A percentile compares a stretch with the other conserved stretches of the same genome.
Evolutionary conservation across 2,329 filamentous ascomycete species (phyloP).

Genomic region (Alternaria ventricosa): DNA sequence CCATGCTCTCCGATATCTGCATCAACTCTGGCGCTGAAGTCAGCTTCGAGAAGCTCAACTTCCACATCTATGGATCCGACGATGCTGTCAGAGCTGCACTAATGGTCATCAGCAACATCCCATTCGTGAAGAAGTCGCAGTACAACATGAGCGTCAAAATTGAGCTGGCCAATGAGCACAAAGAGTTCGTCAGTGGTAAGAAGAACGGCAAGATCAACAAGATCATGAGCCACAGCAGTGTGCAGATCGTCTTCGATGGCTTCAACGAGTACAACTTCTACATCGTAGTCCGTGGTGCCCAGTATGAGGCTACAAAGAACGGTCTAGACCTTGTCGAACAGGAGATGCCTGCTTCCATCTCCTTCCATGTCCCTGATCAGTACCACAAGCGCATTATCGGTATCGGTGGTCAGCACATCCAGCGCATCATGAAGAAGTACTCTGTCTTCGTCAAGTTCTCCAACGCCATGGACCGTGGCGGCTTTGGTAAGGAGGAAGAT

Average conservation of each 20-base stretch:
- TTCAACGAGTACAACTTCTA: conserved; percentile 99
- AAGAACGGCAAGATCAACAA: conserved; percentile 99
- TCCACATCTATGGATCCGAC: conserved; percentile 93
- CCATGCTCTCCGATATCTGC: conserved; percentile 95
- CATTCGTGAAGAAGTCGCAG: conserved; percentile 83
- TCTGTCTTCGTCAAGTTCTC: conserved; percentile 99
- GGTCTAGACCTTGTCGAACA: conserved; percentile 93
- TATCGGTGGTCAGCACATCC: conserved; percentile 97
- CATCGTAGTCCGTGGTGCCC: conserved; percentile 92
- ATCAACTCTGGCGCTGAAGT: conserved; percentile 95
- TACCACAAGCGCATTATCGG: conserved; percentile 99
- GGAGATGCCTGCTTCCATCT: conserved; percentile 99
- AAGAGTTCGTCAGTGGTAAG: conserved; percentile 98
- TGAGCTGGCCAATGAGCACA: conserved; percentile 98
- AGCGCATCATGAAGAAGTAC: conserved; percentile 99
- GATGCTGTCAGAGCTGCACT: conserved; percentile 96
- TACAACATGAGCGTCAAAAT: conserved; percentile 98
- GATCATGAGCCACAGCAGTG: conserved; percentile 99
- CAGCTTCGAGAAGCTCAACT: conserved; percentile 91
- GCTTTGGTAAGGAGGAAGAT: conserved; percentile 93
- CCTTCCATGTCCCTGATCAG: conserved; percentile 97
- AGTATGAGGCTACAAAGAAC: conserved; percentile 93
- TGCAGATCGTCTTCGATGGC: conserved; percentile 98
- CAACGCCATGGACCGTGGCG: conserved; percentile 96
- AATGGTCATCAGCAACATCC: conserved; percentile 88